These are phyloP conservation scores for Jatropha podagrica DNA, from an alignment of 441 rosid genomes.

Conservation along the genomic window DNA sequence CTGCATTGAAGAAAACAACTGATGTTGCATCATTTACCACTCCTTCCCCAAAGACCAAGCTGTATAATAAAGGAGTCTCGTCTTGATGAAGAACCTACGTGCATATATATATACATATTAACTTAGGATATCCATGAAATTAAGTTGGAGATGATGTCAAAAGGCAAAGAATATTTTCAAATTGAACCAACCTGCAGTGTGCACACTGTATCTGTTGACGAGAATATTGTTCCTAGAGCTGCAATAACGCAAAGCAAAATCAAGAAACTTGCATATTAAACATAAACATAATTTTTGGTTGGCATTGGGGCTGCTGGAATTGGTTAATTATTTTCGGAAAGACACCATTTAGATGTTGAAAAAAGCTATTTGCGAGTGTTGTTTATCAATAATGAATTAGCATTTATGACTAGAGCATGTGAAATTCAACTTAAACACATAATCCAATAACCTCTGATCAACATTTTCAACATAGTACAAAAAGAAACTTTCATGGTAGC, in stretches of 20 bases:
- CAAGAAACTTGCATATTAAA: neutral
- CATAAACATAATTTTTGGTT: too few relatives aligned
- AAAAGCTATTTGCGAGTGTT: too few relatives aligned
- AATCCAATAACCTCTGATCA: too few relatives aligned
- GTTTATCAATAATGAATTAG: too few relatives aligned
- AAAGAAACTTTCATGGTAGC: too few relatives aligned
- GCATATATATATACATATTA: neutral
- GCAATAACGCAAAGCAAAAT: conserved; percentile 26
- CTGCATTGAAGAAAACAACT: conserved; percentile 75
- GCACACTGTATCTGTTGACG: conserved; percentile 89
- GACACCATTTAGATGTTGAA: too few relatives aligned
- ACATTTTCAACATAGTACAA: too few relatives aligned
- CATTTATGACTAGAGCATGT: too few relatives aligned
- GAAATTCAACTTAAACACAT: too few relatives aligned
- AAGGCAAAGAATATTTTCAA: neutral
- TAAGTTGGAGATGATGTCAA: neutral
- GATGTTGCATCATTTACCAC: conserved; percentile 95
- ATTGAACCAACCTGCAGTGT: conserved; percentile 72
- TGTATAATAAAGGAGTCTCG: conserved; percentile 79
- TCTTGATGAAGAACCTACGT: conserved; percentile 85
- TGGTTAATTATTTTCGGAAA: too few relatives aligned
- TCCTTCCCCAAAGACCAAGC: conserved; percentile 93
- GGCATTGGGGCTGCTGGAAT: too few relatives aligned
- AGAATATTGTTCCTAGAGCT: conserved; percentile 90
- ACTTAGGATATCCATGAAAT: neutral